Conservation (phyloP, 495 filamentous ascomycete species). For the Hyaloscypha bicolor region DNA sequence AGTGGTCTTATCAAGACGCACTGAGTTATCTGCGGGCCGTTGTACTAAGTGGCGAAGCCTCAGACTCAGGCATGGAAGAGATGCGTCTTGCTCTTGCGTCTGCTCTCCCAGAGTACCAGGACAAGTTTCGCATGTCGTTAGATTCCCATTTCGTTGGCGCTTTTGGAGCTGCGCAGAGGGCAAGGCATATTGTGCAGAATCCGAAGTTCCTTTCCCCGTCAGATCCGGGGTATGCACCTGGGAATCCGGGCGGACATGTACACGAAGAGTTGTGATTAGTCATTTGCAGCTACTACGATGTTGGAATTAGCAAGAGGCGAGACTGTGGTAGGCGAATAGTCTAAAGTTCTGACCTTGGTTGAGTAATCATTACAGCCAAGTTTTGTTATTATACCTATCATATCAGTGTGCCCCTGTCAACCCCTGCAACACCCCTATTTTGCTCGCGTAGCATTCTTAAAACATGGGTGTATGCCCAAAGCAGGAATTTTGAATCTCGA, state of each 20-base stretch:
- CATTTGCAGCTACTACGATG: neutral
- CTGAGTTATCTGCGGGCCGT: neutral
- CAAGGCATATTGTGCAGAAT: conserved; percentile 2
- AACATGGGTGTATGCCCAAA: too few relatives aligned
- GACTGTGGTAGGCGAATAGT: conserved; percentile 1
- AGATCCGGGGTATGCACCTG: neutral
- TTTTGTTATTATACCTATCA: too few relatives aligned
- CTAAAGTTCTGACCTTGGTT: neutral
- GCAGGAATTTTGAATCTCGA: too few relatives aligned
- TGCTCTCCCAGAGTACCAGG: conserved; percentile 7
- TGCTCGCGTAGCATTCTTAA: too few relatives aligned
- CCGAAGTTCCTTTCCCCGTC: neutral
- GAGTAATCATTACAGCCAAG: neutral
- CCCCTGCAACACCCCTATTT: too few relatives aligned
- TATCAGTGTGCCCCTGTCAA: too few relatives aligned
- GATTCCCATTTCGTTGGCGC: conserved; percentile 6
- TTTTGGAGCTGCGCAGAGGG: conserved; percentile 7
- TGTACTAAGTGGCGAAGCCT: conserved; percentile 9
- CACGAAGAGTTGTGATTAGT: conserved; percentile 2
- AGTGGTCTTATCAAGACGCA: neutral
- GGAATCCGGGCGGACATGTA: neutral
- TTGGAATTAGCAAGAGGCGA: neutral
- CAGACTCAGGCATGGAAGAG: conserved; percentile 8
- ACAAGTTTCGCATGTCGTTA: conserved; percentile 9
- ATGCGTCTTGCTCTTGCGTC: neutral